Conservation (phyloP, 495 filamentous ascomycete species). For the Talaromyces stipitatus region DNA sequence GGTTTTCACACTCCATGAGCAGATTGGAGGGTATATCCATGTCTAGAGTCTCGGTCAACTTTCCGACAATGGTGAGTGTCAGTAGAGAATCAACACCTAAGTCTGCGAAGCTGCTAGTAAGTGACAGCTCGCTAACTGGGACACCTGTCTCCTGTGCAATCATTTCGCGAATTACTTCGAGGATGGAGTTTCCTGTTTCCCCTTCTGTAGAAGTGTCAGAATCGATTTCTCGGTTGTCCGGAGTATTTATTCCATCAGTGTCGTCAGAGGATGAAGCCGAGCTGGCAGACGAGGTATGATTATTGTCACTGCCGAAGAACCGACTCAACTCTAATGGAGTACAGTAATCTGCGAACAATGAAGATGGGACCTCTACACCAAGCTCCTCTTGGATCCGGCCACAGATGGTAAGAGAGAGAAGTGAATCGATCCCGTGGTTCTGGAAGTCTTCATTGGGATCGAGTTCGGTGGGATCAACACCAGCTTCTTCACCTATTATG, state of each 20-base stretch:
- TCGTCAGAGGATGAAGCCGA: not conserved
- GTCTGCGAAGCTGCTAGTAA: conserved; percentile 40
- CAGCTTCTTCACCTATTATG: not conserved
- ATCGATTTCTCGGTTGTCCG: not conserved
- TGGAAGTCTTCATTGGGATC: not conserved
- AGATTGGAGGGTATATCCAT: not conserved
- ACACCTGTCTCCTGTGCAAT: conserved; percentile 62
- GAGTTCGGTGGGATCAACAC: not conserved
- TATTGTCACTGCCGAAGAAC: not conserved
- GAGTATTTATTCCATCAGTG: not conserved
- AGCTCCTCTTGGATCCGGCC: conserved; percentile 28
- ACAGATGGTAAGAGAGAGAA: conserved; percentile 34
- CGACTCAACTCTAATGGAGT: conserved; percentile 45
- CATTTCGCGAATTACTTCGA: conserved; percentile 47
- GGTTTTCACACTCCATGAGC: not conserved
- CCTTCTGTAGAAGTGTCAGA: not conserved
- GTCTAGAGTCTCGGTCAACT: conserved; percentile 14
- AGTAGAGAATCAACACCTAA: conserved; percentile 49
- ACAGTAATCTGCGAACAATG: conserved; percentile 39
- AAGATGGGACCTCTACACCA: conserved; percentile 28
- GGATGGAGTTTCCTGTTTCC: conserved; percentile 2
- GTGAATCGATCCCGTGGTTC: conserved; percentile 36
- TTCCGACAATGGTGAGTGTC: conserved; percentile 38
- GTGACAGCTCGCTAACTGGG: conserved; percentile 51
- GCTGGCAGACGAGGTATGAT: too few species aligned